Evolutionary conservation across 306 rosid species (phyloP), one percentile per base, ranked within the genome.

Genomic region (Urtica urens): DNA sequence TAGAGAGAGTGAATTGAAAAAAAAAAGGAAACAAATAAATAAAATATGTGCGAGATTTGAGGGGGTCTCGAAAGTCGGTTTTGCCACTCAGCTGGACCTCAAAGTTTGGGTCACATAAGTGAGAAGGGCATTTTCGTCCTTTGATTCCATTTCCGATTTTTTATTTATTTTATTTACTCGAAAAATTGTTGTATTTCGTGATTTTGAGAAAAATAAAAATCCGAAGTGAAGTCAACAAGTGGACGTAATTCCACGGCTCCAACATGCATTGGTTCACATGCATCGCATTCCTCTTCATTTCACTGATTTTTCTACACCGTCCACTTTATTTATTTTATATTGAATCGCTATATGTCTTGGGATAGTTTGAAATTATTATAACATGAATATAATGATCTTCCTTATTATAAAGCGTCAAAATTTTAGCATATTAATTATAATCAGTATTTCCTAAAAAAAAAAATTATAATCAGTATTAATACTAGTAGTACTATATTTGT

Each of bases 231-330:
- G 54, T 49, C 24, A 49, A 43, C 2, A 33, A 57, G 64, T 65
- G 71, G 70, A 57, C 11, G 49, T 9, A 46, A 24, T 22, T 63
- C 23, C 55, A 38, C 51, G 58, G 59, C 29, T 40, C 49, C 49
- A 26, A 54, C 49, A 54, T 54, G 59, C 59, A 10, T 39, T 14
- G 38, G 21, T 14, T 41, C 39, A 28, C 47, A 21, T 54, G 59
- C n/a, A 3, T 35, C n/a, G 12, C 38, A n/a, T 5, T 20, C 28
- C 17, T 6, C 19, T 34, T 33, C 22, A n/a, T 2, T 10, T 39
- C 34, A 23, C 24, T 10, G 11, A 10, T 25, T 53, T 50, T 31
- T 31, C 48, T 53, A n/a, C 19, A 54, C 38, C 49, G 39, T 27
- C 12, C 23, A 2, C 2, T 16, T 16, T 11, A 24, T 25, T 39